These are phyloP conservation scores for Graphilbum fragrans DNA, from an alignment of 2,329 filamentous ascomycete species.

Conservation along the genomic window DNA sequence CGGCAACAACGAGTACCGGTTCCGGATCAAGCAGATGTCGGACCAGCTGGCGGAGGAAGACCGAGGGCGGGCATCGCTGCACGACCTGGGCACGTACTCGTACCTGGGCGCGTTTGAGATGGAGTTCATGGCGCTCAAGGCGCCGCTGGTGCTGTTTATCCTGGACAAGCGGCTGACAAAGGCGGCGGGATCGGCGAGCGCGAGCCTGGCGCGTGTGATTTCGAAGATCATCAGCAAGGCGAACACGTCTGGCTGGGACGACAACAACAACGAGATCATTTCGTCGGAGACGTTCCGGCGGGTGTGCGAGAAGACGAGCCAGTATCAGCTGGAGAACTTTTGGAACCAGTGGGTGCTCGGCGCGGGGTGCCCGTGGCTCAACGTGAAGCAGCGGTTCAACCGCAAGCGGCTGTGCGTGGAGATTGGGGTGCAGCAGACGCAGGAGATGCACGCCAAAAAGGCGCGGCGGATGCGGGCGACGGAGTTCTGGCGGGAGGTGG, in stretches of 20 bases:
- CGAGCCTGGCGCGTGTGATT: constrained; percentile 60
- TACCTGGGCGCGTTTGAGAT: constrained; percentile 74
- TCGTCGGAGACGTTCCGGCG: constrained; percentile 66
- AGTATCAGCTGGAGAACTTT: constrained; percentile 69
- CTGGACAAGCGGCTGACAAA: constrained; percentile 86
- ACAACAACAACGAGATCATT: constrained; percentile 58
- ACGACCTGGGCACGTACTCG: constrained; percentile 65
- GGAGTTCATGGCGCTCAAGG: constrained; percentile 85
- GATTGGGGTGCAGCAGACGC: constrained; percentile 73
- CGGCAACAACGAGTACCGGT: constrained; percentile 90
- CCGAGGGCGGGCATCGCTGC: constrained; percentile 68
- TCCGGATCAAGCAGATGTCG: constrained; percentile 72
- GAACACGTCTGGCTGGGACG: constrained; percentile 32
- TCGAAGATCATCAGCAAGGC: constrained; percentile 77
- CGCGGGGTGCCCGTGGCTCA: constrained; percentile 78
- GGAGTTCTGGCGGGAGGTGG: constrained; percentile 73
- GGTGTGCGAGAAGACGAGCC: constrained; percentile 77
- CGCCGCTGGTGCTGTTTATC: constrained; percentile 83
- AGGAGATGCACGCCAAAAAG: constrained; percentile 40
- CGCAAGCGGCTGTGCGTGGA: constrained; percentile 96
- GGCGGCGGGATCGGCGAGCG: constrained; percentile 69
- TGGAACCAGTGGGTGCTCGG: constrained; percentile 89
- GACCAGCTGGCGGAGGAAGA: constrained; percentile 76
- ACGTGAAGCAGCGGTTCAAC: constrained; percentile 83
- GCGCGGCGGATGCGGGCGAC: constrained; percentile 50